phyloP scores from a whole-genome alignment of 1,284 basidiomycete genomes.

The Clitocybe nebularis region DNA sequence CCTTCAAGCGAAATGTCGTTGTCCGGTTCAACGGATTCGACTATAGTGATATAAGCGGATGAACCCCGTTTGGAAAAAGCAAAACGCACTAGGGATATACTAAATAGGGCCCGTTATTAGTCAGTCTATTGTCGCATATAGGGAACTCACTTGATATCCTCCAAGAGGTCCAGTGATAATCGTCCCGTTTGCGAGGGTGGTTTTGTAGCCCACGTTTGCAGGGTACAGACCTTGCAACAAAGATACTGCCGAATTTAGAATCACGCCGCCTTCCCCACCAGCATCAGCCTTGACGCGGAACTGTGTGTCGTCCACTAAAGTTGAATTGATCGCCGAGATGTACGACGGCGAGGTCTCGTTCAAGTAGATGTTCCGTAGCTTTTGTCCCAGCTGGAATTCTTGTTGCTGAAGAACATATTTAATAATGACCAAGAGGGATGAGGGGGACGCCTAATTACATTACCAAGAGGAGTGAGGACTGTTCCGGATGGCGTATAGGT shows the following conservation, averaged over 20 bases:
- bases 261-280: slow-evolving; percentile 73
- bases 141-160: slow-evolving; percentile 69
- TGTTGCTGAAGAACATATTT: slow-evolving; percentile 39
- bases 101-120: too few relatives aligned
- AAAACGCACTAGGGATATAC: slow-evolving; percentile 59
- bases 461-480: slow-evolving; percentile 76
- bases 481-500: slow-evolving; percentile 65
- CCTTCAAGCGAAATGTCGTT: slow-evolving; percentile 39
- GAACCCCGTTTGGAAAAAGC: neutral
- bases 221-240: slow-evolving; percentile 75
- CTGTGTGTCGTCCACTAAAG: slow-evolving; percentile 51
- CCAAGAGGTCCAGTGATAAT: slow-evolving; percentile 60
- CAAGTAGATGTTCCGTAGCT: slow-evolving; percentile 63
- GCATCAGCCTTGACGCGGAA: slow-evolving; percentile 64
- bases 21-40: slow-evolving; percentile 51
- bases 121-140: too few relatives aligned
- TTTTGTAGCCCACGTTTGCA: slow-evolving; percentile 45
- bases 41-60: slow-evolving; percentile 23
- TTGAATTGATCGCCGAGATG: slow-evolving; percentile 55
- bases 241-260: slow-evolving; percentile 65
- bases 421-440: neutral
- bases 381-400: slow-evolving; percentile 64
- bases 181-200: slow-evolving; percentile 69
- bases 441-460: too few relatives aligned
- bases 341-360: slow-evolving; percentile 49